phyloP scores from a whole-genome alignment of 2,329 filamentous ascomycete species.

The Exophiala mesophila region DNA sequence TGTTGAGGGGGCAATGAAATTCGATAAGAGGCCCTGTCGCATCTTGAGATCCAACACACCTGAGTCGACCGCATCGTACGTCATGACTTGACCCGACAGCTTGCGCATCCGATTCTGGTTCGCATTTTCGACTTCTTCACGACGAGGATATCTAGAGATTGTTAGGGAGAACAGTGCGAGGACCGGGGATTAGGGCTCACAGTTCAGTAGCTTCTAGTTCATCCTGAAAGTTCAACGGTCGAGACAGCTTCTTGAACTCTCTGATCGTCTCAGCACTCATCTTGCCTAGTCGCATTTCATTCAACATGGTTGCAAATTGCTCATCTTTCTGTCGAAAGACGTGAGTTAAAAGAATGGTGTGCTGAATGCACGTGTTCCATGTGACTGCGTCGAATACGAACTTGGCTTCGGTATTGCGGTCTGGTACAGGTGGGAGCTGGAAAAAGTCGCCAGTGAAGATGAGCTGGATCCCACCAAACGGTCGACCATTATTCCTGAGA shows the following conservation, averaged over 20 bases:
- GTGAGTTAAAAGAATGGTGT: slow-evolving; percentile 91
- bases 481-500: slow-evolving; percentile 82
- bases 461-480: slow-evolving; percentile 93
- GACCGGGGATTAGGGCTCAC: slow-evolving; percentile 37
- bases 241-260: slow-evolving; percentile 67
- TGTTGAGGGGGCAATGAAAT: slow-evolving; percentile 85
- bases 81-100: slow-evolving; percentile 62
- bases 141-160: slow-evolving; percentile 69
- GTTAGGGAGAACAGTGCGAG: neutral
- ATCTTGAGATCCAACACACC: slow-evolving; percentile 63
- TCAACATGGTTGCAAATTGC: slow-evolving; percentile 89
- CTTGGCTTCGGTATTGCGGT: slow-evolving; percentile 66
- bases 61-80: slow-evolving; percentile 69
- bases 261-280: slow-evolving; percentile 71
- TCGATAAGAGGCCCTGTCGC: slow-evolving; percentile 72
- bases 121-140: slow-evolving; percentile 80
- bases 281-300: slow-evolving; percentile 90
- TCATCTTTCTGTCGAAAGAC: slow-evolving; percentile 93
- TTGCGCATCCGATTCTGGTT: slow-evolving; percentile 70
- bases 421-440: slow-evolving; percentile 89
- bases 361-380: slow-evolving; percentile 88
- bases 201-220: slow-evolving; percentile 79
- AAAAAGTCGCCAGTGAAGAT: slow-evolving; percentile 98
- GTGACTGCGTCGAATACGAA: slow-evolving; percentile 91
- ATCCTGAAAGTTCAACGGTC: slow-evolving; percentile 68